These are phyloP conservation scores for Saccharomycopsis fibuligera DNA, from an alignment of 805 yeast species.

Conservation along the genomic window DNA sequence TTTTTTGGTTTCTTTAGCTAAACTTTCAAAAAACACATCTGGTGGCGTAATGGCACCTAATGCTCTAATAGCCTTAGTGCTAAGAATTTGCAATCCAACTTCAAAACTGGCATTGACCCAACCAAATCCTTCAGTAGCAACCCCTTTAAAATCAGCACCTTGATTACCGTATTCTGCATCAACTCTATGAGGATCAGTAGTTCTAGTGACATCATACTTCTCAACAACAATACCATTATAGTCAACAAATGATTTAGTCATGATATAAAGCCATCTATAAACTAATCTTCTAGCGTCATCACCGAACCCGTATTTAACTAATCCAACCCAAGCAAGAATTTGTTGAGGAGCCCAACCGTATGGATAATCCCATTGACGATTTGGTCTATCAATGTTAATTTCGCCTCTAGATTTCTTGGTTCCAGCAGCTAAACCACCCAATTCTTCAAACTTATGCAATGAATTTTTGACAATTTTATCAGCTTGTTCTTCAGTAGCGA, in stretches of 20 bases:
- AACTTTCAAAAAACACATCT: constrained; percentile 42
- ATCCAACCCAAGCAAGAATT: constrained; percentile 87
- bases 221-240: constrained; percentile 94
- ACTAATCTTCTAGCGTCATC: constrained; percentile 64
- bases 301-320: constrained; percentile 61
- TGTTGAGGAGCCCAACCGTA: constrained; percentile 99
- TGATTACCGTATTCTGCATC: constrained; percentile 94
- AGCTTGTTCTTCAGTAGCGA: constrained; percentile 67
- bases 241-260: constrained; percentile 86
- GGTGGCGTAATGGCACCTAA: constrained; percentile 79
- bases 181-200: constrained; percentile 77
- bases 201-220: constrained; percentile 83
- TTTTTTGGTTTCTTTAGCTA: neutral
- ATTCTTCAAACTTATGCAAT: constrained; percentile 66
- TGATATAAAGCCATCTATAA: constrained; percentile 84
- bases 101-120: constrained; percentile 92
- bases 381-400: constrained; percentile 64
- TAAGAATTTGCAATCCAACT: constrained; percentile 61
- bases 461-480: constrained; percentile 47
- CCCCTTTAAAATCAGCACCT: constrained; percentile 88
- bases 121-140: constrained; percentile 94
- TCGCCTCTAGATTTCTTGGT: constrained; percentile 69
- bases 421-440: constrained; percentile 87
- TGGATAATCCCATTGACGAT: constrained; percentile 97
- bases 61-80: constrained; percentile 63